A percentile compares a stretch with the other conserved stretches of the same genome.
phyloP scores from a whole-genome alignment of 2,329 filamentous ascomycete species.

The Colletotrichum sp. region DNA sequence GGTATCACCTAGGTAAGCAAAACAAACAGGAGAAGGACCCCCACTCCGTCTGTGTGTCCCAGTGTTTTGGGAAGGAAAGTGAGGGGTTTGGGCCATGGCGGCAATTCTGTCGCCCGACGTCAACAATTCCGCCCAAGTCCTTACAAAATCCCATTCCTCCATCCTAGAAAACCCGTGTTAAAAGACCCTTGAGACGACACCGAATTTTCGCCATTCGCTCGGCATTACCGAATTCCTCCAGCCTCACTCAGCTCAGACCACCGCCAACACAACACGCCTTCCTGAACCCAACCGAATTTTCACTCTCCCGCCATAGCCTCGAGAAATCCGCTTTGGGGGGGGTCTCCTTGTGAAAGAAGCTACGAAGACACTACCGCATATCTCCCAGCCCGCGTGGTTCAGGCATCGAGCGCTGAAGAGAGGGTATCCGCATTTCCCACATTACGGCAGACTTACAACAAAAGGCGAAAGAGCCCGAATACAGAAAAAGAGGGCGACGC shows the following conservation, averaged over 20 bases:
- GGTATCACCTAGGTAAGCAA: background rate
- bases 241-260: background rate
- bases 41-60: background rate
- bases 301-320: background rate
- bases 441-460: background rate
- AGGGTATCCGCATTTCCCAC: constrained; percentile 14
- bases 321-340: background rate
- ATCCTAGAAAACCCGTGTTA: background rate
- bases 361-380: background rate
- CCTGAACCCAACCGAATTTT: background rate
- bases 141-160: constrained; percentile 13
- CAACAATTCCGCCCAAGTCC: background rate
- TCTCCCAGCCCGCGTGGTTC: background rate
- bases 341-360: background rate
- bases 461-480: background rate
- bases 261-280: background rate
- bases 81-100: background rate
- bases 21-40: background rate
- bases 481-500: constrained; percentile 17
- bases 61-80: background rate
- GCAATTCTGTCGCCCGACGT: background rate
- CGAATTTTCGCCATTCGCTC: constrained; percentile 11
- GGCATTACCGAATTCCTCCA: background rate
- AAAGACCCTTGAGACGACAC: background rate
- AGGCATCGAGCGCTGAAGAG: background rate